phyloP scores from a whole-genome alignment of 371 early-diverging fungal species.

The Mortierella sp. region DNA sequence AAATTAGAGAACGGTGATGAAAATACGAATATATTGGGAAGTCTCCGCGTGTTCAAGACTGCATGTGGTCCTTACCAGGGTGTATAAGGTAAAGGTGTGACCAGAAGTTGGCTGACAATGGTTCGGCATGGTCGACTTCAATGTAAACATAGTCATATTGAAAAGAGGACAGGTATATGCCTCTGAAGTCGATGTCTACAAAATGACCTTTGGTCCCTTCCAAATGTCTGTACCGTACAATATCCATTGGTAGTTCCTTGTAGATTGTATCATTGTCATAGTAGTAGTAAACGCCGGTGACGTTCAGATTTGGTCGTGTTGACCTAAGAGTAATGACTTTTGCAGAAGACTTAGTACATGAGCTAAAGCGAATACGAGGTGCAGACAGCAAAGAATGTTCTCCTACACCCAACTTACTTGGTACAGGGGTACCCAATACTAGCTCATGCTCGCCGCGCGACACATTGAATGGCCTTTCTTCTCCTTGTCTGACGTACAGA shows the following conservation, averaged over 20 bases:
- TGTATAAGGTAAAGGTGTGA: slow-evolving; percentile 1
- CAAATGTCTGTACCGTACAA: not conserved
- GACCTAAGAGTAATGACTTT: too few relatives aligned
- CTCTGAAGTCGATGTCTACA: too few relatives aligned
- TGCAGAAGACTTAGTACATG: too few relatives aligned
- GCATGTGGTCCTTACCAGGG: slow-evolving; percentile 7
- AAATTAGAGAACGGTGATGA: too few relatives aligned
- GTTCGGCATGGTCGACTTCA: slow-evolving; percentile 1
- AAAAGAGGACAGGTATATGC: too few relatives aligned
- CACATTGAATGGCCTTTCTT: slow-evolving; percentile 13
- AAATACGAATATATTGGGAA: too few relatives aligned
- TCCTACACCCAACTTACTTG: slow-evolving; percentile 13
- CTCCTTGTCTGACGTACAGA: not conserved
- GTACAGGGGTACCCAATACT: not conserved
- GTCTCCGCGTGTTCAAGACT: too few relatives aligned
- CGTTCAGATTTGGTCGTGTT: not conserved
- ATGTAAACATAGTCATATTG: too few relatives aligned
- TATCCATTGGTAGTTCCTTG: not conserved
- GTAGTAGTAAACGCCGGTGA: not conserved
- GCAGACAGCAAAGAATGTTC: too few relatives aligned
- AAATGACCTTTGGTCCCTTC: not conserved
- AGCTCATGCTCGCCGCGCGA: slow-evolving; percentile 2
- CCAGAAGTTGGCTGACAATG: not conserved
- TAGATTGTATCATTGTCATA: not conserved
- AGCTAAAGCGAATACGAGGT: too few relatives aligned